These are phyloP conservation scores for Ceratocystis cacaofunesta DNA, from an alignment of 2,329 filamentous ascomycete species.

Conservation along the genomic window DNA sequence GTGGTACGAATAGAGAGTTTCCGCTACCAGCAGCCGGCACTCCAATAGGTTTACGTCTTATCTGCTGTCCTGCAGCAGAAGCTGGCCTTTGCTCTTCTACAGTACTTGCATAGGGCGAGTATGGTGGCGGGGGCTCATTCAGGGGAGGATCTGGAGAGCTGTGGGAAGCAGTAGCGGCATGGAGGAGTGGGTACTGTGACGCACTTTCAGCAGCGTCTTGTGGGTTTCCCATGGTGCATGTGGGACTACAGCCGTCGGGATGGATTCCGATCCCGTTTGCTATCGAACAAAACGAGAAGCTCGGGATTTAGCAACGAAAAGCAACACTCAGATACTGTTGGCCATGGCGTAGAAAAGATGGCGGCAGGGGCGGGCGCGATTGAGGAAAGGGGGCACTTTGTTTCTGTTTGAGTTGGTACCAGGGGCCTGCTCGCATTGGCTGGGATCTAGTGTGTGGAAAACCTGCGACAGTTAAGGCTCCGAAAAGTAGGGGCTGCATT, in stretches of 20 bases:
- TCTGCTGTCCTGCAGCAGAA: not conserved
- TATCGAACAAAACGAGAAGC: not conserved
- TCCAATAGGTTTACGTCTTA: conserved; percentile 8
- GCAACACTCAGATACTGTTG: not conserved
- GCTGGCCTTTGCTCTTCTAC: not conserved
- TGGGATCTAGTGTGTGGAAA: not conserved
- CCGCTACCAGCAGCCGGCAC: not conserved
- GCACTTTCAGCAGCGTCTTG: not conserved
- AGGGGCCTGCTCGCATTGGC: not conserved
- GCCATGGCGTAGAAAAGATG: not conserved
- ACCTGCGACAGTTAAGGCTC: not conserved
- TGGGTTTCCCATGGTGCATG: not conserved
- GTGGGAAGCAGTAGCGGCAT: not conserved
- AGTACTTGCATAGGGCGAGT: not conserved
- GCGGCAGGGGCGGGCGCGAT: not conserved
- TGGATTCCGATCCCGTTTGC: not conserved
- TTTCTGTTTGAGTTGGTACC: not conserved
- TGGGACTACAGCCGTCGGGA: not conserved
- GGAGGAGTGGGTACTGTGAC: not conserved
- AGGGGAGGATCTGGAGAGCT: not conserved
- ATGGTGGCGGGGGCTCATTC: not conserved
- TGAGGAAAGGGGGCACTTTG: not conserved
- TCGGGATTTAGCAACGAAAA: not conserved
- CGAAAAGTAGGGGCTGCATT: not conserved
- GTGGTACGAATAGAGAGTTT: not conserved